phyloP scores from a whole-genome alignment of 306 rosid genomes.

The Cucumis cinereus region DNA sequence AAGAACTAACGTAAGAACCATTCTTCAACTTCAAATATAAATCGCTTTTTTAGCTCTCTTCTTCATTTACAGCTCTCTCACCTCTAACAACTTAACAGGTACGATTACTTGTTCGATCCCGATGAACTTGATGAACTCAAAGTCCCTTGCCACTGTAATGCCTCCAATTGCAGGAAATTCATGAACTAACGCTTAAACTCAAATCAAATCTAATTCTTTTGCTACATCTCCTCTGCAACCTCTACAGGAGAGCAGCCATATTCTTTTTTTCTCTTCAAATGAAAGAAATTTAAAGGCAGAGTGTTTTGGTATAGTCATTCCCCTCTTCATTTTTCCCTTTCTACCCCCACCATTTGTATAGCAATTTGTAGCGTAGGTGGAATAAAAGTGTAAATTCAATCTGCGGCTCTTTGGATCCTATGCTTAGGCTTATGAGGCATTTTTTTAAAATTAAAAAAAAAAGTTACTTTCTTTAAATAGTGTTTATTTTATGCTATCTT shows the following conservation, averaged over 20 bases:
- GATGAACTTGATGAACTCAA: constrained; percentile 73
- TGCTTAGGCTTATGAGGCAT: background rate
- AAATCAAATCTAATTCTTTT: background rate
- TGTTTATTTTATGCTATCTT: background rate
- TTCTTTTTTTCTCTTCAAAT: background rate
- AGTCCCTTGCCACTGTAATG: constrained; percentile 84
- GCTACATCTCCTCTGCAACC: background rate
- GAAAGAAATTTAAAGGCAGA: background rate
- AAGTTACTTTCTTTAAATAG: background rate
- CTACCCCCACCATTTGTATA: constrained; percentile 6
- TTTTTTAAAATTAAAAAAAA: background rate
- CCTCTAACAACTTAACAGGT: constrained; percentile 30
- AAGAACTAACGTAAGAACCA: constrained; percentile 70
- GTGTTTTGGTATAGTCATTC: background rate
- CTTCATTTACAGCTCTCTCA: background rate
- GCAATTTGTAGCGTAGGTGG: background rate
- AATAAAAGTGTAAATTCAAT: constrained; percentile 8
- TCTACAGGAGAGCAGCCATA: background rate
- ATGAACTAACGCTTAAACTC: constrained; percentile 47
- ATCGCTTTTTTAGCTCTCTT: background rate
- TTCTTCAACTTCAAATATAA: background rate
- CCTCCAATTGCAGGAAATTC: constrained; percentile 65
- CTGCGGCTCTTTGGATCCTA: background rate
- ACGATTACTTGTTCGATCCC: constrained; percentile 88
- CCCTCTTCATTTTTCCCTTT: background rate